phyloP scores from a whole-genome alignment of 495 filamentous ascomycete genomes.

The Durotheca rogersii region DNA sequence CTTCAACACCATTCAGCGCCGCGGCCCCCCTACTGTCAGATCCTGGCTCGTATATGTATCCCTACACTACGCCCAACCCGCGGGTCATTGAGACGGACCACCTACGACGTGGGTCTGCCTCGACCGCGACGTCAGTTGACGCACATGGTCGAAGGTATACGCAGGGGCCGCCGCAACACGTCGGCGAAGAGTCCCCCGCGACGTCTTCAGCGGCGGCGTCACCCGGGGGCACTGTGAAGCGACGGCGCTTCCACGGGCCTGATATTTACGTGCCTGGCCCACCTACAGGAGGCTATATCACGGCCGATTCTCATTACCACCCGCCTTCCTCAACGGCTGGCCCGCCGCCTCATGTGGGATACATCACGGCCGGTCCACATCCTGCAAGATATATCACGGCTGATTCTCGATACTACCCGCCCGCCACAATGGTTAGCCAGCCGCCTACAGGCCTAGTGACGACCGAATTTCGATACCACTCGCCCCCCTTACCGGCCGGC shows the following conservation, averaged over 20 bases:
- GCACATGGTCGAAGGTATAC: conserved; percentile 30
- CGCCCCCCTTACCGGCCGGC: too few species aligned
- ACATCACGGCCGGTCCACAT: conserved; percentile 29
- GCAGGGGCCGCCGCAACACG: conserved; percentile 34
- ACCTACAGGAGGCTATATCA: conserved; percentile 30
- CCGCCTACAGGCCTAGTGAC: too few species aligned
- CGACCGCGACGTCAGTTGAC: conserved; percentile 26
- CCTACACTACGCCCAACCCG: conserved; percentile 27
- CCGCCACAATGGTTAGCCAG: conserved; percentile 20
- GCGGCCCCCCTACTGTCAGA: conserved; percentile 30
- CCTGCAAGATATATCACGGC: conserved; percentile 28
- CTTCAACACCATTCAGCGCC: conserved; percentile 50
- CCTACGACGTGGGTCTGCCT: conserved; percentile 30
- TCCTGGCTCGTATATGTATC: conserved; percentile 22
- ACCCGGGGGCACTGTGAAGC: conserved; percentile 59
- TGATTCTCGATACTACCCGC: conserved; percentile 26
- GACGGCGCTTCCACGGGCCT: conserved; percentile 52
- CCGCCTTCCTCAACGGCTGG: conserved; percentile 22
- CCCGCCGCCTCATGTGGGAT: too few species aligned
- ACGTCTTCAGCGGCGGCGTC: conserved; percentile 41
- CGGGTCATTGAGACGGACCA: conserved; percentile 34
- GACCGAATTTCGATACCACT: too few species aligned
- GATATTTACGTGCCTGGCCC: conserved; percentile 29
- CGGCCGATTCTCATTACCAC: conserved; percentile 27
- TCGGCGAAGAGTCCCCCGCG: conserved; percentile 46